phyloP scores from a whole-genome alignment of 2,329 filamentous ascomycete genomes.

The Gaeumannomyces sp. region DNA sequence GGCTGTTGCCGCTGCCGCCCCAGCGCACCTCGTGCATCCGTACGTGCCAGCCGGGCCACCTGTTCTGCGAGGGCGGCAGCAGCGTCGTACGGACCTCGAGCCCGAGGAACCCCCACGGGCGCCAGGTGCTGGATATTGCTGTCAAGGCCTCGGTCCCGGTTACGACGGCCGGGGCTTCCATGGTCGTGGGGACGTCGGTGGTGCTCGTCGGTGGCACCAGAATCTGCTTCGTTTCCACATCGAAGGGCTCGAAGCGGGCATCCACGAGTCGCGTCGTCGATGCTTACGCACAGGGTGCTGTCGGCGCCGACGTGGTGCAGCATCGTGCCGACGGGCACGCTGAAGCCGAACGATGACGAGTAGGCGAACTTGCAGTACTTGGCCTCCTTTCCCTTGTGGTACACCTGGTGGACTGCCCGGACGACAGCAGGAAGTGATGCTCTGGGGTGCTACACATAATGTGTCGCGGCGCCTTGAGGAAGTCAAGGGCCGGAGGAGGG shows the following conservation, averaged over 20 bases:
- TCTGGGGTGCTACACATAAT: conserved; percentile 29
- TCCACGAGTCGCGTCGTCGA: conserved; percentile 18
- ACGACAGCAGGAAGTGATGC: conserved; percentile 33
- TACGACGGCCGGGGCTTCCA: background rate
- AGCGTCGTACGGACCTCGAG: conserved; percentile 29
- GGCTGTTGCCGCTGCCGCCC: conserved; percentile 6
- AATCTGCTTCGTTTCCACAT: background rate
- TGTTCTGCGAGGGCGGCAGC: conserved; percentile 23
- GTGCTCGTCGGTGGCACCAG: background rate
- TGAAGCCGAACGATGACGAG: conserved; percentile 34
- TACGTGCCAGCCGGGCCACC: conserved; percentile 32
- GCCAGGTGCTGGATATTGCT: conserved; percentile 14
- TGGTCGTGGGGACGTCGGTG: background rate
- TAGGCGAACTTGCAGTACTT: conserved; percentile 36
- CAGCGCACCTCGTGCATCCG: conserved; percentile 26
- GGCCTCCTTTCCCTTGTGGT: conserved; percentile 28
- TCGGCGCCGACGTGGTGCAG: conserved; percentile 23
- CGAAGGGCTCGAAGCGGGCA: conserved; percentile 13
- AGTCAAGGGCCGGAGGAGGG: background rate
- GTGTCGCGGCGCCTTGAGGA: conserved; percentile 27
- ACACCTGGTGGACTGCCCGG: conserved; percentile 28
- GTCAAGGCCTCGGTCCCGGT: background rate
- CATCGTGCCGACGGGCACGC: conserved; percentile 25
- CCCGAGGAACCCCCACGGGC: conserved; percentile 14
- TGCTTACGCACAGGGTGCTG: conserved; percentile 18